phyloP scores from a whole-genome alignment of 1,284 basidiomycete species.

The Marasmius fiardii region DNA sequence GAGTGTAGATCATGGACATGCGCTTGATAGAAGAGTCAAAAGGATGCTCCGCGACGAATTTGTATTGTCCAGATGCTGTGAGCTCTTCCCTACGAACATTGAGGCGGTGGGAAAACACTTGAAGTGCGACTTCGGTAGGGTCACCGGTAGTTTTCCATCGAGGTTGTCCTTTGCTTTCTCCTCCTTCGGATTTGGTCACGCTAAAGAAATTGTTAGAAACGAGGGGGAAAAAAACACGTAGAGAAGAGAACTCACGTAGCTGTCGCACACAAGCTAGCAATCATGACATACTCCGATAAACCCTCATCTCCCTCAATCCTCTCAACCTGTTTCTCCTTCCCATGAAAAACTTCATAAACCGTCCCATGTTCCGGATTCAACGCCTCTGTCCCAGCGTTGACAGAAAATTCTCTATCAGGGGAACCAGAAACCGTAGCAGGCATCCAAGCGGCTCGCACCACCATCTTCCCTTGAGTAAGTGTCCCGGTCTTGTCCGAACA shows the following conservation, averaged over 20 bases:
- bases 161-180: constrained; percentile 31
- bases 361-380: constrained; percentile 22
- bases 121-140: constrained; percentile 65
- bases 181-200: background rate
- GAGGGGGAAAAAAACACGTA: background rate
- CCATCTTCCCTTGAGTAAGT: constrained; percentile 52
- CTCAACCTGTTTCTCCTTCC: constrained; percentile 12
- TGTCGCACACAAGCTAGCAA: constrained; percentile 32
- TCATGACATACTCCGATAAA: constrained; percentile 26
- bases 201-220: background rate
- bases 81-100: constrained; percentile 24
- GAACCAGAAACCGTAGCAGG: constrained; percentile 25
- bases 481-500: constrained; percentile 69
- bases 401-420: constrained; percentile 15
- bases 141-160: constrained; percentile 69
- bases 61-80: constrained; percentile 21
- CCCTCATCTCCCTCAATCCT: constrained; percentile 22
- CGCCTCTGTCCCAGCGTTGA: constrained; percentile 26
- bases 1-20: constrained; percentile 45
- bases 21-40: constrained; percentile 65
- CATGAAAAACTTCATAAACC: background rate
- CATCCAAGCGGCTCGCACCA: constrained; percentile 57
- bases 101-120: constrained; percentile 56
- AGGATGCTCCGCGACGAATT: constrained; percentile 39
- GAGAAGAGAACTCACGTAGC: constrained; percentile 26